phyloP scores from a whole-genome alignment of 495 filamentous ascomycete genomes.

The Daldinia vernicosa region DNA sequence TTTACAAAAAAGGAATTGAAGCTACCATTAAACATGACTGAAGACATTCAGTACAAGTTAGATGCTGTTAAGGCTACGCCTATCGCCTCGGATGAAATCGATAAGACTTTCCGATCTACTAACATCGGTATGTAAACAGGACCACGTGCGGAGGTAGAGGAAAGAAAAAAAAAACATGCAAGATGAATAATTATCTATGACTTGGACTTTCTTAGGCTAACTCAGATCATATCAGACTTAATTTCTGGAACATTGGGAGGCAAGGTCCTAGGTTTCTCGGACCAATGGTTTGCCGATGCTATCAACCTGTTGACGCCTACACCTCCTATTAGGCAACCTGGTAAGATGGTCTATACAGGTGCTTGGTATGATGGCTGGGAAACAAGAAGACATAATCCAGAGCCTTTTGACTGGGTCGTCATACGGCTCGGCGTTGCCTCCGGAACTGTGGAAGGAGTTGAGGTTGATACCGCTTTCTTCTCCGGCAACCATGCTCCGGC shows the following conservation, averaged over 20 bases:
- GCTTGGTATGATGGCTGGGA: constrained; percentile 99
- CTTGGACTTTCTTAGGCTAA: constrained; percentile 21
- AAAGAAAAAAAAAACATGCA: neutral
- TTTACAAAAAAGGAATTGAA: neutral
- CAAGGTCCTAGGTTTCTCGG: constrained; percentile 76
- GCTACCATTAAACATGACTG: constrained; percentile 34
- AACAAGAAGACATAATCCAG: constrained; percentile 83
- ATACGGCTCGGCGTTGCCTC: constrained; percentile 81
- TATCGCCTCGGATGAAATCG: constrained; percentile 68
- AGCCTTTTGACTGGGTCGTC: constrained; percentile 84
- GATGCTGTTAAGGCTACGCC: constrained; percentile 57
- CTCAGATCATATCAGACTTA: constrained; percentile 64
- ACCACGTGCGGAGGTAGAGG: neutral
- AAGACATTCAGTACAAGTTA: constrained; percentile 56
- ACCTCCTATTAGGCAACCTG: constrained; percentile 77
- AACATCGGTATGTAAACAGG: constrained; percentile 67
- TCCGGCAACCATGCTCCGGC: constrained; percentile 86
- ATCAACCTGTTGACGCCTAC: constrained; percentile 79
- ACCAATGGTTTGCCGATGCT: constrained; percentile 91
- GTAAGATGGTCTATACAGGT: constrained; percentile 84
- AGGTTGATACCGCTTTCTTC: constrained; percentile 89
- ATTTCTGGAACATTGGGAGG: constrained; percentile 78
- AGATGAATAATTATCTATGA: neutral
- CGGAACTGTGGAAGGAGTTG: constrained; percentile 78
- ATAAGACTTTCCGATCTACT: constrained; percentile 73